Evolutionary conservation across 2,329 filamentous ascomycete genomes (phyloP), one percentile per base, ranked within the genome.

Genomic region (Colletotrichum eremochloae): DNA sequence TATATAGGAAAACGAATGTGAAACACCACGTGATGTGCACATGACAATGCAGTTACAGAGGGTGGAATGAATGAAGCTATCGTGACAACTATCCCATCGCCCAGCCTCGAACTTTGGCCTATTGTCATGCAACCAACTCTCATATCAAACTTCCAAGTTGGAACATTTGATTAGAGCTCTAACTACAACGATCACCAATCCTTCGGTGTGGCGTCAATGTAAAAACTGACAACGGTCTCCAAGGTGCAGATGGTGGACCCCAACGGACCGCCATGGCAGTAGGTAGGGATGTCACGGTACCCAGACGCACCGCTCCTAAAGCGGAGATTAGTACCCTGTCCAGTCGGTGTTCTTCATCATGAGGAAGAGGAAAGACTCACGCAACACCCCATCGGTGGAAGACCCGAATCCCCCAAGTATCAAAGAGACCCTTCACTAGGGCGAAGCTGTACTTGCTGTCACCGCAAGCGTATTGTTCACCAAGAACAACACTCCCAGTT

Each of bases 371-470:
- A n/a, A n/a, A 11, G 18, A 31, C 66, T 63, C 20, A 68, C 66
- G 66, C 61, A 42, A 63, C 46, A 29, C 61, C 61, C 61, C 61
- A 65, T n/a, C n/a, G 63, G 20, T 65, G 63, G 52, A 42, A 65
- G 5, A 65, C 18, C 1, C 52, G 63, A 18, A 65, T 18, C 11
- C 50, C 63, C 63, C 57, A 68, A 9, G 48, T 63, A 20, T 68
- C 57, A 14, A 15, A 36, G 12, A 48, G 0, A 12, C 66, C 66
- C 5, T 68, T 63, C 12, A 68, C 50, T 9, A 68, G 66, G 11
- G 66, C 48, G 31, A 68, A 68, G 31, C 57, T 68, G 40, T 68
- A 68, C 50, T 68, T 68, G 57, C 57, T 68, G n/a, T 55, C 58
- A 40, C 66, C 66, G 29, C 66, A 68, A 52, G 46, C n/a, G 42